These are phyloP conservation scores for Aureobasidium sp. DNA, from an alignment of 2,329 filamentous ascomycete genomes.

Conservation along the genomic window DNA sequence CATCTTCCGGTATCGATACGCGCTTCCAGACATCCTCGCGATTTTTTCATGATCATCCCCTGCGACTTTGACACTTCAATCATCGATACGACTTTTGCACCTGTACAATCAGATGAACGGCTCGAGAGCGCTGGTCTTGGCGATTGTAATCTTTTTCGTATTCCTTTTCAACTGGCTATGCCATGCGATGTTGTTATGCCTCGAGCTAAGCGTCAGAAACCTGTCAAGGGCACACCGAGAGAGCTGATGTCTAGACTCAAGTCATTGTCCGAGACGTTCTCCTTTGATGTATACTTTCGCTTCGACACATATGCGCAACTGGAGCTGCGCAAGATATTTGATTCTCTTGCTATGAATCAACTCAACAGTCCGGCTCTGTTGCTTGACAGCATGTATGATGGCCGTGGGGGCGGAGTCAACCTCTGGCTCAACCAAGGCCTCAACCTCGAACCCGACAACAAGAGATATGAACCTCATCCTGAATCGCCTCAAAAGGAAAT, in stretches of 20 bases:
- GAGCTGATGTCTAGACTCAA: background rate
- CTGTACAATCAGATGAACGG: background rate
- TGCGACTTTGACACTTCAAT: background rate
- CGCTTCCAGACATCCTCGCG: background rate
- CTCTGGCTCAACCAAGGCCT: background rate
- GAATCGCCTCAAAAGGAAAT: background rate
- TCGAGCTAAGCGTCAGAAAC: background rate
- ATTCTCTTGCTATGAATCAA: background rate
- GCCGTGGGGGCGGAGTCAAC: background rate
- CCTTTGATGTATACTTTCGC: background rate
- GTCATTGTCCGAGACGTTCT: background rate
- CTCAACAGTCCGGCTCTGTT: background rate
- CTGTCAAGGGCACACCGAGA: background rate
- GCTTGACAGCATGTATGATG: conserved; percentile 4
- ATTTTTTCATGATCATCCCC: background rate
- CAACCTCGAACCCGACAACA: background rate
- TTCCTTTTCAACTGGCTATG: background rate
- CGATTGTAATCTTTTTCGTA: background rate
- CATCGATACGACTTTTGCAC: background rate
- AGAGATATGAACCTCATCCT: too few relatives aligned
- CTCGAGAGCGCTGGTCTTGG: background rate
- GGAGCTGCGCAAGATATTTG: background rate
- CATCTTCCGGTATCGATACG: background rate
- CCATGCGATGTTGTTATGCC: background rate
- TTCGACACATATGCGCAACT: conserved; percentile 1